Base-by-base conservation (phyloP, 345 rosid genomes). In the Populus nigra region DNA sequence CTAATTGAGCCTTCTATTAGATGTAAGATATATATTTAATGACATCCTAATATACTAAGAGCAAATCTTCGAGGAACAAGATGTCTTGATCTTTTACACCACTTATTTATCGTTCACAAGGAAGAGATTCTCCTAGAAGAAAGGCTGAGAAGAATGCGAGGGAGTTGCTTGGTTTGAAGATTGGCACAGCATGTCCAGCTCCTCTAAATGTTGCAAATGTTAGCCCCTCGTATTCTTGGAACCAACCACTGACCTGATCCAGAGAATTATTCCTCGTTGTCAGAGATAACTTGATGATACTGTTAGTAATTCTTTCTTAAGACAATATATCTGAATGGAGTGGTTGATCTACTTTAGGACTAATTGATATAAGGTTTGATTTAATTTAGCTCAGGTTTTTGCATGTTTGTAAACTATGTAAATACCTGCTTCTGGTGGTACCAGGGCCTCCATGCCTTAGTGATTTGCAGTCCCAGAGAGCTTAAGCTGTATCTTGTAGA, bases 121-220 rank as follows among this genome's bases (percentile, higher is more conserved):
- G 82, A 13, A 83, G 91, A 69, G 85, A 43, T 50, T 82, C 82
- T 13, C 93, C 97, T 0, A 33, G 81, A 50, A 94, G 92, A 74
- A 90, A 94, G 61, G 94, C 85, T 0, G 93, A 83, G 89, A 93
- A 93, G 61, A 93, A 80, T 7, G 89, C 88, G 0, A 93, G 94
- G 0, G 98, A 91, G 15, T 87, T 85, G 13, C 92, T 83, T 2
- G 96, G 98, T 74, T 93, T 91, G 87, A 93, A 92, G 73, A 84
- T 53, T 10, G 99, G 99, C 50, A 95, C 99, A 0, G 97, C 97
- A 79, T 95, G 99, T 16, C 99, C 99, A n/a, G 99, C 99, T 77
- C 98, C 99, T 88, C 97, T 89, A 73, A 95, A 89, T 18, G 99
- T 95, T 39, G 96, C 93, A 78, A 92, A 95, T 13, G 93, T 90